Conservation (phyloP, 192 early-diverging fungal genomes). For the Coemansia sp. region DNA sequence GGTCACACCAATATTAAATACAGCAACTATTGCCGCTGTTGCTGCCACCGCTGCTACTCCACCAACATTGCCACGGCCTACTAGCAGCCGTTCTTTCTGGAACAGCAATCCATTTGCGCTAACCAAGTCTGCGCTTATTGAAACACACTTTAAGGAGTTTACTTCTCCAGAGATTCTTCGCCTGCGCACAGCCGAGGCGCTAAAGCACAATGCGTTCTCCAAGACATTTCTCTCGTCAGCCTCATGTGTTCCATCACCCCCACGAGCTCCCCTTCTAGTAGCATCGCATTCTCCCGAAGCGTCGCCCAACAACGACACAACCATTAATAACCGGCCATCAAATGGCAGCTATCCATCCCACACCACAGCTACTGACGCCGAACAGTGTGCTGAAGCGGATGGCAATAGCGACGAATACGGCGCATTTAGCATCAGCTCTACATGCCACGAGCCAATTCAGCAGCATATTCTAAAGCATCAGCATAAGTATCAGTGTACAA, state of each 20-base stretch:
- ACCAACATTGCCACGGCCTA: not conserved
- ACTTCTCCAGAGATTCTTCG: slow-evolving; percentile 47
- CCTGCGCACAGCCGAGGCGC: slow-evolving; percentile 11
- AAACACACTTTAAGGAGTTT: slow-evolving; percentile 25
- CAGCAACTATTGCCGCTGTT: slow-evolving; percentile 11
- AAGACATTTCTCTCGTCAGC: slow-evolving; percentile 2
- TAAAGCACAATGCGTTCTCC: slow-evolving; percentile 1
- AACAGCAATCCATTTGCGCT: slow-evolving; percentile 7
- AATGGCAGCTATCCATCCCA: slow-evolving; percentile 23
- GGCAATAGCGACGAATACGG: slow-evolving; percentile 16
- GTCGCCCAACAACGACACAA: slow-evolving; percentile 1
- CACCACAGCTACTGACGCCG: slow-evolving; percentile 13
- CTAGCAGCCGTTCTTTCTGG: slow-evolving; percentile 21
- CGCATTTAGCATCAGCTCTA: slow-evolving; percentile 19
- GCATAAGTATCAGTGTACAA: not conserved
- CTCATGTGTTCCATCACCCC: slow-evolving; percentile 4
- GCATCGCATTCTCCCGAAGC: not conserved
- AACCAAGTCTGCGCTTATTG: not conserved
- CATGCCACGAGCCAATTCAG: slow-evolving; percentile 12
- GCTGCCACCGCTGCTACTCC: slow-evolving; percentile 9
- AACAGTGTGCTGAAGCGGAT: slow-evolving; percentile 2
- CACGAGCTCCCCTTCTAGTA: slow-evolving; percentile 3
- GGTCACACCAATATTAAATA: not conserved
- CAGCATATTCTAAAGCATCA: slow-evolving; percentile 1
- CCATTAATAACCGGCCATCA: slow-evolving; percentile 12